A percentile compares a stretch with the other conserved stretches of the same genome.
These are phyloP conservation scores for Phytophthora cactorum DNA, from an alignment of 352 stramenopile genomes.

Conservation along the genomic window DNA sequence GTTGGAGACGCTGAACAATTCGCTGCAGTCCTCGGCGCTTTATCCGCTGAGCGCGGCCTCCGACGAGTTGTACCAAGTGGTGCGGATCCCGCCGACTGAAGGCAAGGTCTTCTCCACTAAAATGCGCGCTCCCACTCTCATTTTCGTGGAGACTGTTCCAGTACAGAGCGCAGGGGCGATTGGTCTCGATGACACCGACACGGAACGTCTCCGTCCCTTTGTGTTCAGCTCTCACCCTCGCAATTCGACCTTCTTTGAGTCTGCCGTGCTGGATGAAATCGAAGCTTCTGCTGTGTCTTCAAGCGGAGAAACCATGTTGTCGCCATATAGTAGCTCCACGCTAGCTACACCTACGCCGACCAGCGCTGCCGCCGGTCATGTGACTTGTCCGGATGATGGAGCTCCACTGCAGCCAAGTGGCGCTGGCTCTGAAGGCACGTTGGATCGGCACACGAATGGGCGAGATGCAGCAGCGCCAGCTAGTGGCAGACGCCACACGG, in stretches of 20 bases:
- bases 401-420: background rate
- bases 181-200: constrained; percentile 36
- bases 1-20: constrained; percentile 59
- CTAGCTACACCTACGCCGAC: constrained; percentile 31
- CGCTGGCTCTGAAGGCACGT: constrained; percentile 9
- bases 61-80: constrained; percentile 74
- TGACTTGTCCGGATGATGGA: constrained; percentile 21
- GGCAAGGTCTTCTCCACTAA: constrained; percentile 89
- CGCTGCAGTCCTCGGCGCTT: constrained; percentile 62
- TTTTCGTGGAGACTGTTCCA: constrained; percentile 77
- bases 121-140: constrained; percentile 79
- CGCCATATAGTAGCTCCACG: constrained; percentile 35
- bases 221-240: constrained; percentile 55
- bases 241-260: constrained; percentile 75
- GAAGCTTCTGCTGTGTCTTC: constrained; percentile 42
- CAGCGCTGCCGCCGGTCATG: background rate
- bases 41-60: constrained; percentile 78
- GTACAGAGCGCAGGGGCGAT: constrained; percentile 50
- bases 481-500: constrained; percentile 18
- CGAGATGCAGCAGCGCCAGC: constrained; percentile 2
- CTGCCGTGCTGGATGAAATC: constrained; percentile 38
- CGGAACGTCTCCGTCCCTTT: constrained; percentile 56
- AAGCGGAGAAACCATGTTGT: constrained; percentile 27
- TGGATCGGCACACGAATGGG: constrained; percentile 22
- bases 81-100: constrained; percentile 75